A percentile compares a stretch with the other conserved stretches of the same genome.
Conservation (phyloP, 192 early-diverging fungal species). For the Jimgerdemannia flammicorona region DNA sequence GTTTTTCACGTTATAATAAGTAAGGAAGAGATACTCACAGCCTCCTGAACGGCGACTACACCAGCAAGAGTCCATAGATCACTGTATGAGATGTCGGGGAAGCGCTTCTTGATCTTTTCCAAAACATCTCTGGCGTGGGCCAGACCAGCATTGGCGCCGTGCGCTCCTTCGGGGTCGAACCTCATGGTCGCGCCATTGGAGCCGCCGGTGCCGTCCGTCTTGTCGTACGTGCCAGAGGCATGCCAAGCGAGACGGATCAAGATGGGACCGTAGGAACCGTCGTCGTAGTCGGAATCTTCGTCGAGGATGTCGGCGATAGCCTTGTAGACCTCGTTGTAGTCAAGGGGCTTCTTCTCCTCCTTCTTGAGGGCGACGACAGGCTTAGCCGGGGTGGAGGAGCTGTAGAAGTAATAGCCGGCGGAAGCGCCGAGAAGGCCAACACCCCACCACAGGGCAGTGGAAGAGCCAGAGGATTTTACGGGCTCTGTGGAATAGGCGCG, state of each 20-base stretch:
- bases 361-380: conserved; percentile 13
- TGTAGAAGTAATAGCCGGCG: conserved; percentile 49
- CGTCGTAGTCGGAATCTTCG: conserved; percentile 67
- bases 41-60: conserved; percentile 63
- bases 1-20: neutral
- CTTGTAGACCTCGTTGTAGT: conserved; percentile 74
- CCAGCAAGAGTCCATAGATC: conserved; percentile 53
- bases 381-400: conserved; percentile 15
- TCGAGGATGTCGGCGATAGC: conserved; percentile 74
- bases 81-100: conserved; percentile 79
- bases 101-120: conserved; percentile 73
- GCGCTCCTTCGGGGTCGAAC: conserved; percentile 55
- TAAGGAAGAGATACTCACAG: conserved; percentile 24
- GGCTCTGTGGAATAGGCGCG: too few species aligned
- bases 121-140: conserved; percentile 67
- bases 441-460: conserved; percentile 2
- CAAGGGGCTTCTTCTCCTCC: conserved; percentile 40
- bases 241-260: conserved; percentile 87
- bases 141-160: conserved; percentile 77
- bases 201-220: conserved; percentile 64
- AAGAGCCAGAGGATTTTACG: too few species aligned
- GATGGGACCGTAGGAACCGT: conserved; percentile 76
- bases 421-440: conserved; percentile 43
- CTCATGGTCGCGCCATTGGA: conserved; percentile 77
- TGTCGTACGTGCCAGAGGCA: conserved; percentile 74